Percentiles rank a stretch among this genome's conserved stretches.
These are phyloP conservation scores for Helotiales sp. DNA, from an alignment of 2,329 filamentous ascomycete species.

Conservation along the genomic window DNA sequence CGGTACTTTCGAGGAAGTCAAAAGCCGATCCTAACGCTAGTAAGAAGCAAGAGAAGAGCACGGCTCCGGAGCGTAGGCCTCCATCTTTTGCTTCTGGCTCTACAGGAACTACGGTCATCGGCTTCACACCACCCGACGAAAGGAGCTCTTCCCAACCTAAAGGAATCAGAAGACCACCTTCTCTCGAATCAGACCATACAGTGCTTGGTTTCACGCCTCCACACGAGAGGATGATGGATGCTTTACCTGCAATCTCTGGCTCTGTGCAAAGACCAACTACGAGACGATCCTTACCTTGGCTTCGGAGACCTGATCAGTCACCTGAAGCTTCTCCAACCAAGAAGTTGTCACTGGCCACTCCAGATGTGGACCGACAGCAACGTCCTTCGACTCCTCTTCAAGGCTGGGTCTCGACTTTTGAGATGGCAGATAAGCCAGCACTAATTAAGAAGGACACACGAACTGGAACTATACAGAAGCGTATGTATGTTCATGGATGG, in stretches of 20 bases:
- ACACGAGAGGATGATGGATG: conserved; percentile 16
- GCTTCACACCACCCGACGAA: conserved; percentile 22
- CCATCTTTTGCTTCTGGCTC: conserved; percentile 24
- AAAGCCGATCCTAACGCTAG: not conserved
- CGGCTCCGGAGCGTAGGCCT: not conserved
- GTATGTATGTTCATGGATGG: not conserved
- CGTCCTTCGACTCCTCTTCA: conserved; percentile 11
- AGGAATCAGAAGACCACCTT: not conserved
- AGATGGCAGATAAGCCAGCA: not conserved
- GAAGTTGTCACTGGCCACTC: not conserved
- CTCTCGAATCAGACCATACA: conserved; percentile 17
- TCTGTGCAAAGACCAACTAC: conserved; percentile 4
- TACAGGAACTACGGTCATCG: conserved; percentile 23
- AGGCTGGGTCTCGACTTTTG: conserved; percentile 9
- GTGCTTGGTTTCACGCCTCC: conserved; percentile 25
- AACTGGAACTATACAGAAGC: not conserved
- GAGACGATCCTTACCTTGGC: conserved; percentile 30
- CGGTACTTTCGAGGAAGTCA: conserved; percentile 1
- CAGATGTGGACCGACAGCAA: not conserved
- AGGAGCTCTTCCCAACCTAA: conserved; percentile 13
- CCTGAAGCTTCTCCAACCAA: conserved; percentile 9
- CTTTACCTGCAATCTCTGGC: not conserved
- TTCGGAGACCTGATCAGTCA: conserved; percentile 23
- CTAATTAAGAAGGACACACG: not conserved
- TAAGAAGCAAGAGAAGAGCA: not conserved